These are phyloP conservation scores for Vinca major DNA, from an alignment of 305 asterid species.

Conservation along the genomic window DNA sequence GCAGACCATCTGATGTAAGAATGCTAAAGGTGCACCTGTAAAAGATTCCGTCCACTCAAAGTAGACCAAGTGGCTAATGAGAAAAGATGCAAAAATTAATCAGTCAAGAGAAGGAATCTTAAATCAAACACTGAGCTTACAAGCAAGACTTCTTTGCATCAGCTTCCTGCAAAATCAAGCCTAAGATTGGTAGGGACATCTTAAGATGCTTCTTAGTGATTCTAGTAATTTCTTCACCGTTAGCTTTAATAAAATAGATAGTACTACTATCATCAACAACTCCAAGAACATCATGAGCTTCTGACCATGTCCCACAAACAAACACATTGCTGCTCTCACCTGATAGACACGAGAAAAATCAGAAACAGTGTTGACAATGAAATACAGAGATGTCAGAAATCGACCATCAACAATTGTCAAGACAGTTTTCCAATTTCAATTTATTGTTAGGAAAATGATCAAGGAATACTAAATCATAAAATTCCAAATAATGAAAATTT, in stretches of 20 bases:
- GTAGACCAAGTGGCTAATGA: slow-evolving; percentile 16
- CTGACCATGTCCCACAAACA: slow-evolving; percentile 87
- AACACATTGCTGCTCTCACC: slow-evolving; percentile 49
- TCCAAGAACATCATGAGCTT: slow-evolving; percentile 80
- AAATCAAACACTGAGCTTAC: slow-evolving; percentile 35
- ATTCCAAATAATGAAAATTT: not conserved
- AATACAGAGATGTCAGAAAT: not conserved
- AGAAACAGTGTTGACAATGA: slow-evolving; percentile 2
- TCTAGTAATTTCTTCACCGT: slow-evolving; percentile 88
- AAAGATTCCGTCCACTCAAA: slow-evolving; percentile 20
- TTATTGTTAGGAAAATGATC: not conserved
- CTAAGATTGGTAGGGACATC: slow-evolving; percentile 53
- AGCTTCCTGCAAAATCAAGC: slow-evolving; percentile 53
- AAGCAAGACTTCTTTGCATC: slow-evolving; percentile 50
- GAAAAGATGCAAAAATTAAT: slow-evolving; percentile 11
- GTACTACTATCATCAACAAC: slow-evolving; percentile 70
- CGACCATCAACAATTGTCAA: not conserved
- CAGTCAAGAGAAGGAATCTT: slow-evolving; percentile 17
- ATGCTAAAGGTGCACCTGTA: slow-evolving; percentile 78
- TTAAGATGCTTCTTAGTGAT: slow-evolving; percentile 57
- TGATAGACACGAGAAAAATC: slow-evolving; percentile 29
- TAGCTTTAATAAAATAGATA: slow-evolving; percentile 64
- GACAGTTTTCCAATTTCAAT: not conserved
- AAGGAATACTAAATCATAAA: not conserved
- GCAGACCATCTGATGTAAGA: slow-evolving; percentile 70